phyloP scores from a whole-genome alignment of 805 yeast species.

The Torulaspora gathmanii region DNA sequence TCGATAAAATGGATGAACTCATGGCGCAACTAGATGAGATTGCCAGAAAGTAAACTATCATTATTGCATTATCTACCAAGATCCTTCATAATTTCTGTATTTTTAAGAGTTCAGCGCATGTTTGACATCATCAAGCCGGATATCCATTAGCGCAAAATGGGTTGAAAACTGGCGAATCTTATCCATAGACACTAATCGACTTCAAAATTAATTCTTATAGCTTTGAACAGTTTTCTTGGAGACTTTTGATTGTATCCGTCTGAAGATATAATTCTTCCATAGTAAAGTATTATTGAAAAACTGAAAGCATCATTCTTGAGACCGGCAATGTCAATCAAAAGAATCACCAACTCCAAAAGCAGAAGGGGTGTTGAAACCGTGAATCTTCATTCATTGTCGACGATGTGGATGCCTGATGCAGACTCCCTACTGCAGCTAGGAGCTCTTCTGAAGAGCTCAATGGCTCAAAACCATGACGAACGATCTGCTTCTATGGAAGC shows the following conservation, averaged over 20 bases:
- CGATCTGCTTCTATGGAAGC: conserved; percentile 70
- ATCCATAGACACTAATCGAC: too few species aligned
- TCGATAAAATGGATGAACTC: conserved; percentile 43
- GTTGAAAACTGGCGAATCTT: too few species aligned
- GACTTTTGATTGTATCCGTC: too few species aligned
- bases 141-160: not conserved
- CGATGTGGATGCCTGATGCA: conserved; percentile 65
- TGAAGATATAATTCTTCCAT: not conserved
- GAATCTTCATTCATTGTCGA: not conserved
- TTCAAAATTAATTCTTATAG: too few species aligned
- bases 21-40: conserved; percentile 27
- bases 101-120: not conserved
- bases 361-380: not conserved
- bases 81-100: not conserved
- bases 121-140: not conserved
- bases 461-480: conserved; percentile 51
- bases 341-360: too few species aligned
- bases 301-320: not conserved
- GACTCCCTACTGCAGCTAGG: conserved; percentile 60
- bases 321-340: not conserved
- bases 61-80: conserved; percentile 3
- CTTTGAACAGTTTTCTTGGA: too few species aligned
- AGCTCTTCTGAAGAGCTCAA: conserved; percentile 62
- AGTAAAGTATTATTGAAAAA: not conserved
- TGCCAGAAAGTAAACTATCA: conserved; percentile 6